phyloP scores from a whole-genome alignment of 1,284 basidiomycete species.

The Porodaedalea pini region DNA sequence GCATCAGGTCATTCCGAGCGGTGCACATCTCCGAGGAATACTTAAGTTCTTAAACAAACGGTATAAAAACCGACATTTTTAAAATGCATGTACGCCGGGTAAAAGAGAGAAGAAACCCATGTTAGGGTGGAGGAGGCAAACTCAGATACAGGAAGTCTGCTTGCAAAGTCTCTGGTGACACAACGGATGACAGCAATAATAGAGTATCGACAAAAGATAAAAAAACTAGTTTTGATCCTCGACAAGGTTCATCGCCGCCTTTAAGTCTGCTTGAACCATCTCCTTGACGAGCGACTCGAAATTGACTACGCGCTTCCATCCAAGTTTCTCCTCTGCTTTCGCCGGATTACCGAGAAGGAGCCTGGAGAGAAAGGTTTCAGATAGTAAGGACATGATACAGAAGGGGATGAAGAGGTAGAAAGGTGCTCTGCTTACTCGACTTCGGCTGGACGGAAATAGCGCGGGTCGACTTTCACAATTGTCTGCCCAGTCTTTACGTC shows the following conservation, averaged over 20 bases:
- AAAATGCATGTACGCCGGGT: too few species aligned
- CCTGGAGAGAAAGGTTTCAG: constrained; percentile 35
- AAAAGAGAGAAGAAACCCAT: too few species aligned
- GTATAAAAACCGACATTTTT: too few species aligned
- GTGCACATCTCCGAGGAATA: too few species aligned
- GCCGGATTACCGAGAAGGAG: constrained; percentile 77
- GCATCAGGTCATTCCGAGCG: neutral
- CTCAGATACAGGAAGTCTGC: too few species aligned
- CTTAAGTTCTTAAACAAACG: too few species aligned
- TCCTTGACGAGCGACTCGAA: constrained; percentile 82
- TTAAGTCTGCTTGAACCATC: constrained; percentile 82
- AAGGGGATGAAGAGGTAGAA: constrained; percentile 12
- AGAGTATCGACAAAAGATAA: neutral
- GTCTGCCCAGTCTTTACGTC: constrained; percentile 63
- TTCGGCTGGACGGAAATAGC: constrained; percentile 88
- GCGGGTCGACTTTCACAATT: constrained; percentile 76
- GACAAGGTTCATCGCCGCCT: constrained; percentile 63
- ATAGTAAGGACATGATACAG: neutral
- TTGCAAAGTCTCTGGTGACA: too few species aligned
- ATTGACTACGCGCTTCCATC: constrained; percentile 80
- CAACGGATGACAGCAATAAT: too few species aligned
- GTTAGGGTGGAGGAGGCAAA: too few species aligned
- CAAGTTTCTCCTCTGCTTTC: constrained; percentile 80
- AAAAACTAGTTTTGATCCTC: constrained; percentile 69
- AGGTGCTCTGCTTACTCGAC: constrained; percentile 67